Percentiles rank a stretch among this genome's conserved stretches.
phyloP scores from a whole-genome alignment of 768 basidiomycete species.

The Suillus weaverae region DNA sequence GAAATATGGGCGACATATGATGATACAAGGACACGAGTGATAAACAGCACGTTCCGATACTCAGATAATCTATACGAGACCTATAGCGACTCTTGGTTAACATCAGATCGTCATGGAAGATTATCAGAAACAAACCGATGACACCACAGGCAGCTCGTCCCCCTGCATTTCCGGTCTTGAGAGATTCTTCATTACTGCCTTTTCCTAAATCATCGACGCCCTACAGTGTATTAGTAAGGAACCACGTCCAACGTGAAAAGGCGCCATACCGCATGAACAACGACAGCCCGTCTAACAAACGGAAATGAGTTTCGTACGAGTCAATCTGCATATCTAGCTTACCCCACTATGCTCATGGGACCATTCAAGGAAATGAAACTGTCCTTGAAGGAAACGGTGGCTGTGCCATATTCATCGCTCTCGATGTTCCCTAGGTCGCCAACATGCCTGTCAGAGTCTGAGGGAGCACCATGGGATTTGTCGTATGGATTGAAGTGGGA shows the following conservation, averaged over 20 bases:
- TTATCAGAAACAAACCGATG: slow-evolving; percentile 50
- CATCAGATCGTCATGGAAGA: neutral
- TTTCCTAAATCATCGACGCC: slow-evolving; percentile 80
- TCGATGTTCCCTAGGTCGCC: slow-evolving; percentile 78
- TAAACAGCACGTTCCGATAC: neutral
- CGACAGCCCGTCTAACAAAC: slow-evolving; percentile 58
- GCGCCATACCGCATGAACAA: slow-evolving; percentile 63
- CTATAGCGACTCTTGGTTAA: slow-evolving; percentile 11
- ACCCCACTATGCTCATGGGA: slow-evolving; percentile 69
- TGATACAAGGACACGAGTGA: neutral
- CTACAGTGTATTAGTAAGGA: slow-evolving; percentile 31
- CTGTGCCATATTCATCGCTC: slow-evolving; percentile 57
- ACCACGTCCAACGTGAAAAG: neutral
- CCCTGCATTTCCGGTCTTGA: slow-evolving; percentile 79
- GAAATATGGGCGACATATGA: slow-evolving; percentile 18
- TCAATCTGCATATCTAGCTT: slow-evolving; percentile 20
- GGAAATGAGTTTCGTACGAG: slow-evolving; percentile 4
- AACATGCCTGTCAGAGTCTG: slow-evolving; percentile 58
- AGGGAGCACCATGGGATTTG: slow-evolving; percentile 64
- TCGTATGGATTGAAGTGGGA: slow-evolving; percentile 76
- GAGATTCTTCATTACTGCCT: slow-evolving; percentile 64
- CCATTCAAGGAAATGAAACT: slow-evolving; percentile 65
- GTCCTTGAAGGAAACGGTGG: slow-evolving; percentile 60
- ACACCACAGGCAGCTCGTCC: slow-evolving; percentile 80
- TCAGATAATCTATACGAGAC: slow-evolving; percentile 19